Percentiles rank a stretch among this genome's conserved stretches.
Conservation (phyloP, 129 eudicot species). For the Artemisia annua region DNA sequence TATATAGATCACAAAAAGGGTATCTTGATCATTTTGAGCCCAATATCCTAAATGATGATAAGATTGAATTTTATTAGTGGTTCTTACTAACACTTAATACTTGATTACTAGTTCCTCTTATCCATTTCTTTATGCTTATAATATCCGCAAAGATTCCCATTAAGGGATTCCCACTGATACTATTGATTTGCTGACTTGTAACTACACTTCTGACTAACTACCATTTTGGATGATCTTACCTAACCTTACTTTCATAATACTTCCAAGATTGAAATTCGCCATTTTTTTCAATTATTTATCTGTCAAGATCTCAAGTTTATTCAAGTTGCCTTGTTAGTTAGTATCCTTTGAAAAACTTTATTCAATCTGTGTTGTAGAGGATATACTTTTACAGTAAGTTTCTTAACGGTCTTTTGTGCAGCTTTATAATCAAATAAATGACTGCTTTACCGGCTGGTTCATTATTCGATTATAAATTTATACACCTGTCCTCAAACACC, state of each 20-base stretch:
- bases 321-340: too few species aligned
- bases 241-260: constrained; percentile 15
- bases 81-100: constrained; percentile 1
- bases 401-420: too few species aligned
- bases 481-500: too few species aligned
- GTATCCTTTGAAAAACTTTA: too few species aligned
- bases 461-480: too few species aligned
- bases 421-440: too few species aligned
- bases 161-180: constrained; percentile 28
- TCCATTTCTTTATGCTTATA: constrained; percentile 25
- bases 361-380: too few species aligned
- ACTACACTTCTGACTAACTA: constrained; percentile 36
- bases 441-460: too few species aligned
- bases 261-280: neutral
- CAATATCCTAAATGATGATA: constrained; percentile 27
- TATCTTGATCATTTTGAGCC: constrained; percentile 4
- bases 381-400: too few species aligned
- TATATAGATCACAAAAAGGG: neutral
- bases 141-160: constrained; percentile 34
- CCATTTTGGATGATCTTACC: constrained; percentile 28
- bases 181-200: constrained; percentile 39
- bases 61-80: constrained; percentile 23
- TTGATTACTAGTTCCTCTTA: constrained; percentile 8
- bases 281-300: too few species aligned
- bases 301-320: too few species aligned